A percentile compares a stretch with the other conserved stretches of the same genome.
These are phyloP conservation scores for Arabidopsis arenosa DNA, from an alignment of 345 rosid genomes.

Conservation along the genomic window DNA sequence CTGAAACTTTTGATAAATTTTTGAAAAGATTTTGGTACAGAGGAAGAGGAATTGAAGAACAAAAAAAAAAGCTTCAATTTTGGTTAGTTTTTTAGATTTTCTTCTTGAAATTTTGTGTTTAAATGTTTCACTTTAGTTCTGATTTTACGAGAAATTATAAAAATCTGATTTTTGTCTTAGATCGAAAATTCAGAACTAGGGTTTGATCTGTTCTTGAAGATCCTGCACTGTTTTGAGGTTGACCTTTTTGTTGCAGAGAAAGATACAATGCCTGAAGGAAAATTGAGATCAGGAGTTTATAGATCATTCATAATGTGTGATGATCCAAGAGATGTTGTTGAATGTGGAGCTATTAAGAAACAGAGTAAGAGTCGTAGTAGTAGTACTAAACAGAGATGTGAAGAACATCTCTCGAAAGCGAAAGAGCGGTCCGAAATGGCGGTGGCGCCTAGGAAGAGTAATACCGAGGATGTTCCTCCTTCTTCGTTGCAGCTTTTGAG, in stretches of 20 bases:
- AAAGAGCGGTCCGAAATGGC: slow-evolving; percentile 45
- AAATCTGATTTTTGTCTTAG: not conserved
- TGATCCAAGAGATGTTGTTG: slow-evolving; percentile 88
- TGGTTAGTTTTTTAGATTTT: slow-evolving; percentile 11
- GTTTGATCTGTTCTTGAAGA: slow-evolving; percentile 19
- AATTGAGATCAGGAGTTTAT: slow-evolving; percentile 64
- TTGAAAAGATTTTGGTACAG: slow-evolving; percentile 8
- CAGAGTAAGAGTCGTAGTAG: slow-evolving; percentile 48
- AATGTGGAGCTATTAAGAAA: slow-evolving; percentile 74
- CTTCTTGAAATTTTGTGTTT: not conserved
- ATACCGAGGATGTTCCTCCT: slow-evolving; percentile 32
- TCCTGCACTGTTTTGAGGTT: slow-evolving; percentile 15
- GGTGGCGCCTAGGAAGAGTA: slow-evolving; percentile 26
- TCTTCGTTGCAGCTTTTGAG: slow-evolving; percentile 73
- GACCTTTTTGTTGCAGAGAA: slow-evolving; percentile 32
- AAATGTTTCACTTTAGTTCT: not conserved
- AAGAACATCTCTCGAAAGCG: slow-evolving; percentile 28
- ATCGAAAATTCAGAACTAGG: slow-evolving; percentile 17
- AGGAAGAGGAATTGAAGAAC: not conserved
- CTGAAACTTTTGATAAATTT: not conserved
- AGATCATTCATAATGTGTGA: slow-evolving; percentile 86
- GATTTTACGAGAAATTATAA: not conserved
- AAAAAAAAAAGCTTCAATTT: slow-evolving; percentile 2
- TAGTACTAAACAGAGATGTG: slow-evolving; percentile 20
- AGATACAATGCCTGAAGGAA: slow-evolving; percentile 64